phyloP scores from a whole-genome alignment of 2,329 filamentous ascomycete species.

The Plectosphaerella plurivora region DNA sequence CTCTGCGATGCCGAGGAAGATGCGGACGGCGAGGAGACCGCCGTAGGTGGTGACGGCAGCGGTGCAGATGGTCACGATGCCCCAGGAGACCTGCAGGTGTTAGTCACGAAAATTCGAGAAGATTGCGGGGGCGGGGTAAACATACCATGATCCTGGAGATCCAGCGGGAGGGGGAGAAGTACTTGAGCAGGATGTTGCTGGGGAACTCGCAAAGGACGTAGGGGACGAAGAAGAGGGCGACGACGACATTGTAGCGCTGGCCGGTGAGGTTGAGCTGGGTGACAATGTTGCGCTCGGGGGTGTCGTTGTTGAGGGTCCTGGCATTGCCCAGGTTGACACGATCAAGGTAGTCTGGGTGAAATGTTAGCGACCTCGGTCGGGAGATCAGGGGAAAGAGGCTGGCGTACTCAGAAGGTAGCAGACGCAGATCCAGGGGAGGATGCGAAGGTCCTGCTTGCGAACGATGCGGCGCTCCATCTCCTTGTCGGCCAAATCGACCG shows the following conservation, averaged over 20 bases:
- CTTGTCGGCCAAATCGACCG: slow-evolving; percentile 26
- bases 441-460: slow-evolving; percentile 25
- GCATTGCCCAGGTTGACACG: slow-evolving; percentile 28
- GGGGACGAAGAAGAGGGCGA: slow-evolving; percentile 24
- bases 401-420: slow-evolving; percentile 23
- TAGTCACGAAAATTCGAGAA: too few species aligned
- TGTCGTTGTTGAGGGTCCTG: slow-evolving; percentile 26
- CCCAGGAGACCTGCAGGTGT: slow-evolving; percentile 31
- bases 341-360: slow-evolving; percentile 18
- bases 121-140: too few species aligned
- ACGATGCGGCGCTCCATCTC: slow-evolving; percentile 27
- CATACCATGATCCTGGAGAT: slow-evolving; percentile 28
- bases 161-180: slow-evolving; percentile 27
- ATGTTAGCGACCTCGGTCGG: not conserved
- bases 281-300: slow-evolving; percentile 26
- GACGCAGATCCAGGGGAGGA: slow-evolving; percentile 26
- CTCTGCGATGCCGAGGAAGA: slow-evolving; percentile 48
- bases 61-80: slow-evolving; percentile 42
- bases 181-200: slow-evolving; percentile 27
- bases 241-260: slow-evolving; percentile 24
- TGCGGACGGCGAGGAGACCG: slow-evolving; percentile 40
- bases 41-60: slow-evolving; percentile 42
- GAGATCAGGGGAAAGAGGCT: not conserved
- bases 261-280: slow-evolving; percentile 22
- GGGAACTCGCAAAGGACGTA: slow-evolving; percentile 25